Evolutionary conservation across 148 eudicot species (phyloP).

Genomic region (Hydrangea macrophylla): DNA sequence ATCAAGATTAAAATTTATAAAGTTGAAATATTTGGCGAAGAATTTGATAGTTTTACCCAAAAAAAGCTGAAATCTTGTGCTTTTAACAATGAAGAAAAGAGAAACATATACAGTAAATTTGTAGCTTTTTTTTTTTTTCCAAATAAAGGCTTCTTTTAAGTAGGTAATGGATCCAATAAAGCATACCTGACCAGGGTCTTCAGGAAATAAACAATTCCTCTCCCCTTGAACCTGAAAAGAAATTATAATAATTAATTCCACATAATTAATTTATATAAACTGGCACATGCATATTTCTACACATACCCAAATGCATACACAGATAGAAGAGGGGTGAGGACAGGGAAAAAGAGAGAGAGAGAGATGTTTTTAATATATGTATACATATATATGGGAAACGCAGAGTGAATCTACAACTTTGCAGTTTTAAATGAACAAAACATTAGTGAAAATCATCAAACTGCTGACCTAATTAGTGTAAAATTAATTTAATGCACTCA

Average conservation of each 20-base stretch:
- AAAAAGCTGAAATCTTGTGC: background rate
- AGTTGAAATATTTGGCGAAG: no score
- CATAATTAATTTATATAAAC: slow-evolving; percentile 7
- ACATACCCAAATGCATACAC: background rate
- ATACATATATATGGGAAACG: no score
- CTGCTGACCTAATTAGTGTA: no score
- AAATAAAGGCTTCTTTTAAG: slow-evolving; percentile 21
- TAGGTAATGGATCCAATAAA: slow-evolving; percentile 48
- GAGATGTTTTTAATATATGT: no score
- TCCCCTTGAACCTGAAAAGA: slow-evolving; percentile 53
- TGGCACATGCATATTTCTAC: background rate
- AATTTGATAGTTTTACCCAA: no score
- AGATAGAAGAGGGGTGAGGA: no score
- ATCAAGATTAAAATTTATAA: slow-evolving; percentile 2
- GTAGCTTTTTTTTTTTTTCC: background rate
- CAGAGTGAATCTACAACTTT: no score
- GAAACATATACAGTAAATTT: background rate
- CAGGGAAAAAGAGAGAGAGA: no score
- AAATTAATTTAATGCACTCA: no score
- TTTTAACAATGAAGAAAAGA: slow-evolving; percentile 14
- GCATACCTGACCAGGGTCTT: slow-evolving; percentile 92
- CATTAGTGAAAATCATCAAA: no score
- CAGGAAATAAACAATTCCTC: slow-evolving; percentile 72
- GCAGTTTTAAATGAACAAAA: no score
- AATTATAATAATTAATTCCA: slow-evolving; percentile 3